Evolutionary conservation across 202 grass and related monocot species (phyloP).

Genomic region (Alloteropsis angusta): DNA sequence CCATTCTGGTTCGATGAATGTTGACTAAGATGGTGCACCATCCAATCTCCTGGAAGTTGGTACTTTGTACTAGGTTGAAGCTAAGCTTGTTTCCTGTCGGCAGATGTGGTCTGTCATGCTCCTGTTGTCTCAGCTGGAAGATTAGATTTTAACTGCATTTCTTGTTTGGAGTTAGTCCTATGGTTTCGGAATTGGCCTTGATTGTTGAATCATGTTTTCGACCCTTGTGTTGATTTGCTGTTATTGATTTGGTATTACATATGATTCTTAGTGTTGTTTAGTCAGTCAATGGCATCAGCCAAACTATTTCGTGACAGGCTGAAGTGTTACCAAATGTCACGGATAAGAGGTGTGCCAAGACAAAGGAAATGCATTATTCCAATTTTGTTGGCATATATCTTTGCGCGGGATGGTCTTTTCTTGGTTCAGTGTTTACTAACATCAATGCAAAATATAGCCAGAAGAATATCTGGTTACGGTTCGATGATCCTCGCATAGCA

Average conservation of each 20-base stretch:
- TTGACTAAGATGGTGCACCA: conserved; percentile 33
- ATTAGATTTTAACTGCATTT: conserved; percentile 6
- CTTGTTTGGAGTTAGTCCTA: background rate
- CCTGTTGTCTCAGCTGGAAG: background rate
- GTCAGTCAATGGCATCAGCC: background rate
- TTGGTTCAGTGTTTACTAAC: background rate
- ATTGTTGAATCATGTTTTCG: background rate
- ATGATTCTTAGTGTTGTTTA: background rate
- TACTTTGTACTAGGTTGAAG: background rate
- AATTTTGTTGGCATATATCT: background rate
- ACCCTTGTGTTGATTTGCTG: background rate
- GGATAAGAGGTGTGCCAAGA: background rate
- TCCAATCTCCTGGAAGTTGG: background rate
- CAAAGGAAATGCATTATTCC: background rate
- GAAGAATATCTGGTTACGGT: too few relatives aligned
- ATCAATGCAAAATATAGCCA: too few relatives aligned
- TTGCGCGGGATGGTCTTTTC: too few relatives aligned
- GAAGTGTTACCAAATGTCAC: background rate
- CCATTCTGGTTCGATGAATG: conserved; percentile 67
- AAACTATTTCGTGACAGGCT: background rate
- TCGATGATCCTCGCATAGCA: too few relatives aligned
- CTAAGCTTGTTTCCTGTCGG: conserved; percentile 14
- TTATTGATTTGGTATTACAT: background rate
- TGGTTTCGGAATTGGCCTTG: background rate
- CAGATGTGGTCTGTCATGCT: background rate